Evolutionary conservation across 2,329 filamentous ascomycete genomes (phyloP).

Genomic region (Neofusicoccum ribis): DNA sequence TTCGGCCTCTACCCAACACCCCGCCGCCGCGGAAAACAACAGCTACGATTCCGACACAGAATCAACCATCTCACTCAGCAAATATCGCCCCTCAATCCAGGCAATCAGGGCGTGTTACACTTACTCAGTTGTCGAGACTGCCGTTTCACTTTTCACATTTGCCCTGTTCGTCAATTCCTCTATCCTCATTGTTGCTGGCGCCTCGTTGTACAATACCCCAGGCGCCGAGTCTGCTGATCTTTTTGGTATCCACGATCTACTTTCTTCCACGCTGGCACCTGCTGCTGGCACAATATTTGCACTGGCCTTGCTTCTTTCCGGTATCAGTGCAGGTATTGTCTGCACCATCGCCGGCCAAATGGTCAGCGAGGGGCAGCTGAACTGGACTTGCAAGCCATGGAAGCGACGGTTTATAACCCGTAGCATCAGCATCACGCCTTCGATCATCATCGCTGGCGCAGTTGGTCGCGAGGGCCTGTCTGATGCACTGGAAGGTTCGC

Average conservation of each 20-base stretch:
- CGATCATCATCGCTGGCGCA: slow-evolving; percentile 79
- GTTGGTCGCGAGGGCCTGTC: slow-evolving; percentile 71
- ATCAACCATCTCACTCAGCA: slow-evolving; percentile 52
- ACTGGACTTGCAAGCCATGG: slow-evolving; percentile 76
- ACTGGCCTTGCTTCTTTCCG: slow-evolving; percentile 75
- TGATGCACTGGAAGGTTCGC: slow-evolving; percentile 70
- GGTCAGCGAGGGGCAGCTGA: slow-evolving; percentile 79
- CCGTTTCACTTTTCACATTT: slow-evolving; percentile 75
- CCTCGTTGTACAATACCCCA: slow-evolving; percentile 56
- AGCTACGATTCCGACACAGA: slow-evolving; percentile 30
- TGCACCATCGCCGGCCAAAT: slow-evolving; percentile 91
- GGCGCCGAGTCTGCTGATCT: slow-evolving; percentile 71
- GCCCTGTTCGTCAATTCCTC: slow-evolving; percentile 82
- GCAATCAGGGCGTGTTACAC: slow-evolving; percentile 75
- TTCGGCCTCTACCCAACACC: slow-evolving; percentile 5
- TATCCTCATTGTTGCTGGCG: slow-evolving; percentile 79
- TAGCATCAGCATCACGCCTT: slow-evolving; percentile 76
- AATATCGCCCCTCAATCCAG: slow-evolving; percentile 69
- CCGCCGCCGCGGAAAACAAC: slow-evolving; percentile 8
- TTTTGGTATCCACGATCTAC: slow-evolving; percentile 76
- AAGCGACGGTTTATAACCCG: slow-evolving; percentile 74
- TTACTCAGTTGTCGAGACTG: slow-evolving; percentile 70
- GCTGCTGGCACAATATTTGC: slow-evolving; percentile 83
- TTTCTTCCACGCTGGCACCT: slow-evolving; percentile 67
- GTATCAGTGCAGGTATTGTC: slow-evolving; percentile 78